Percentiles rank a stretch among this genome's conserved stretches.
phyloP scores from a whole-genome alignment of 2,329 filamentous ascomycete genomes.

The Colletotrichum sp. region DNA sequence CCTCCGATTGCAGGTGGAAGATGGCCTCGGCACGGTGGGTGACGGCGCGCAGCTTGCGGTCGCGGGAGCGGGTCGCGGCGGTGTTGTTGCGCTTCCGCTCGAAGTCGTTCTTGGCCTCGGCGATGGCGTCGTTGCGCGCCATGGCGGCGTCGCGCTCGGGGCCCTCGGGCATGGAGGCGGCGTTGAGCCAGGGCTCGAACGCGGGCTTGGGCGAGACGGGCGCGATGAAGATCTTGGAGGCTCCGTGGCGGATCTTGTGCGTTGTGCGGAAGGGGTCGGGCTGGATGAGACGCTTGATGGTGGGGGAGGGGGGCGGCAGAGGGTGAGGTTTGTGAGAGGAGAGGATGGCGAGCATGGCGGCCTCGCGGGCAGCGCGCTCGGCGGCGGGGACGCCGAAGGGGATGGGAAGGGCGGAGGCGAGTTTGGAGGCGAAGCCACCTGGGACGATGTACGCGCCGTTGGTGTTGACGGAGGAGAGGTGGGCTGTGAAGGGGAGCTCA shows the following conservation, averaged over 20 bases:
- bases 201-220: background rate
- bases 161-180: slow-evolving; percentile 10
- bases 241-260: background rate
- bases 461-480: background rate
- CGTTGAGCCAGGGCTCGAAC: slow-evolving; percentile 20
- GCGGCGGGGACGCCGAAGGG: slow-evolving; percentile 13
- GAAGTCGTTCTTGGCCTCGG: slow-evolving; percentile 24
- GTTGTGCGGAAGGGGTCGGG: background rate
- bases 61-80: slow-evolving; percentile 40
- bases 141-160: slow-evolving; percentile 15
- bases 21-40: slow-evolving; percentile 30
- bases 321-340: slow-evolving; percentile 23
- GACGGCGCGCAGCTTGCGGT: slow-evolving; percentile 4
- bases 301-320: slow-evolving; percentile 30
- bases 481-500: background rate
- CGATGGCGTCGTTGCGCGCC: slow-evolving; percentile 29
- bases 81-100: slow-evolving; percentile 40
- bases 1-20: slow-evolving; percentile 21
- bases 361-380: slow-evolving; percentile 22
- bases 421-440: slow-evolving; percentile 15
- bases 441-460: background rate
- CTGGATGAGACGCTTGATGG: background rate
- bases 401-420: slow-evolving; percentile 25
- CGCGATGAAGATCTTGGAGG: background rate
- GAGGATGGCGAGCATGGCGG: slow-evolving; percentile 26